Evolutionary conservation across 306 rosid genomes (phyloP).

Genomic region (Cucurbita argyrosperma): DNA sequence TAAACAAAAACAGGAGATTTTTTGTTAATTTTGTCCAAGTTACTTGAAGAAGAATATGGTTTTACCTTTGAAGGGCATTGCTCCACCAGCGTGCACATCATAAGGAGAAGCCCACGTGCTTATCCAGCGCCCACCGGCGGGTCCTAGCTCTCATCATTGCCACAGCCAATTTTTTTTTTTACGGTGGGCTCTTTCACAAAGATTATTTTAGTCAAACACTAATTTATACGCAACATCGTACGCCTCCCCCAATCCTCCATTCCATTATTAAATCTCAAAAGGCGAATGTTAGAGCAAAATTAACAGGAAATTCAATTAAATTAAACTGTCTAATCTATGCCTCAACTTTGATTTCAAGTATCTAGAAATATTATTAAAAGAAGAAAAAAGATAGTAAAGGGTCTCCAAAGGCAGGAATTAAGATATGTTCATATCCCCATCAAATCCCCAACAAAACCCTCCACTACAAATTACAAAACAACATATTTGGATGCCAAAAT

Average conservation of each 20-base stretch:
- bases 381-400: slow-evolving; percentile 6
- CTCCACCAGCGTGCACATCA: slow-evolving; percentile 66
- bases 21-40: neutral
- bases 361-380: neutral
- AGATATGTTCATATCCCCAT: slow-evolving; percentile 20
- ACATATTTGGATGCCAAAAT: neutral
- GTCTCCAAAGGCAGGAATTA: slow-evolving; percentile 3
- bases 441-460: slow-evolving; percentile 10
- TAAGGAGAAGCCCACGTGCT: slow-evolving; percentile 83
- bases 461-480: neutral
- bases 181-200: neutral
- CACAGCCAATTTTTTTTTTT: slow-evolving; percentile 30
- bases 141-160: slow-evolving; percentile 49
- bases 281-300: slow-evolving; percentile 10
- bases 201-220: slow-evolving; percentile 51
- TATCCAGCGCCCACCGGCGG: slow-evolving; percentile 58
- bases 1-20: slow-evolving; percentile 4
- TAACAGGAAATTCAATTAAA: neutral
- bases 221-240: slow-evolving; percentile 30
- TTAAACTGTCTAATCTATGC: neutral
- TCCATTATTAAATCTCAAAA: slow-evolving; percentile 9
- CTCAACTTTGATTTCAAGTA: neutral
- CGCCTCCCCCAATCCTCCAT: slow-evolving; percentile 10
- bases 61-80: slow-evolving; percentile 12
- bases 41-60: slow-evolving; percentile 13